These are phyloP conservation scores for Rusavskia elegans DNA, from an alignment of 495 filamentous ascomycete genomes.

Conservation along the genomic window DNA sequence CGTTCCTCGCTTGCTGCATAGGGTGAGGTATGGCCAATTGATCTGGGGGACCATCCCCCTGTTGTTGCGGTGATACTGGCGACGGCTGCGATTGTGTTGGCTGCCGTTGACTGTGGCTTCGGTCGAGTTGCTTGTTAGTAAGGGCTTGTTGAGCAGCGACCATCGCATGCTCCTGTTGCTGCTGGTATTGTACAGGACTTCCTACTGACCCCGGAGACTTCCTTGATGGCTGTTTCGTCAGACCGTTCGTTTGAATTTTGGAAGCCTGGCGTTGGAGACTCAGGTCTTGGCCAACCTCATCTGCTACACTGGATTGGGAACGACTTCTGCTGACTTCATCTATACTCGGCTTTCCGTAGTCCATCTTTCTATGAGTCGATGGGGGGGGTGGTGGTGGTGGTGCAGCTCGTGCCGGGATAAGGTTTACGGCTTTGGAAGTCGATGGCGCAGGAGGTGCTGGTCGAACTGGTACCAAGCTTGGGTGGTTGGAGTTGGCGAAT, in stretches of 20 bases:
- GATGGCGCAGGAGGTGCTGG: slow-evolving; percentile 39
- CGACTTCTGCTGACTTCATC: slow-evolving; percentile 23
- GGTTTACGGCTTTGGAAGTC: slow-evolving; percentile 49
- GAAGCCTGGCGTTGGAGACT: slow-evolving; percentile 26
- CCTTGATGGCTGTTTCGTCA: slow-evolving; percentile 16
- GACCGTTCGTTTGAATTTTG: slow-evolving; percentile 25
- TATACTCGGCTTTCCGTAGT: slow-evolving; percentile 34
- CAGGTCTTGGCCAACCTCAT: slow-evolving; percentile 4
- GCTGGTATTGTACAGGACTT: slow-evolving; percentile 51
- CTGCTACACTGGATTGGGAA: slow-evolving; percentile 8
- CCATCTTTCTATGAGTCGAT: slow-evolving; percentile 35
- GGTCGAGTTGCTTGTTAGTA: slow-evolving; percentile 35
- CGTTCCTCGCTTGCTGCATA: slow-evolving; percentile 25
- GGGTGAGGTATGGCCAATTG: slow-evolving; percentile 39
- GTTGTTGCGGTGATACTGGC: slow-evolving; percentile 35
- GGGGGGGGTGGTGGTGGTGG: slow-evolving; percentile 36
- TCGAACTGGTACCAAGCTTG: slow-evolving; percentile 19
- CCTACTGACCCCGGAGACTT: slow-evolving; percentile 18
- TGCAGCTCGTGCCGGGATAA: slow-evolving; percentile 24
- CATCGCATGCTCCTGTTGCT: slow-evolving; percentile 72
- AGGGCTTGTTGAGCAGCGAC: slow-evolving; percentile 56
- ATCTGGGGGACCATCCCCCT: slow-evolving; percentile 23
- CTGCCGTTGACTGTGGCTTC: slow-evolving; percentile 42
- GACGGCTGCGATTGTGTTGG: slow-evolving; percentile 20
- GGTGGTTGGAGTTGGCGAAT: slow-evolving; percentile 18